These are phyloP conservation scores for Pyronema domesticum DNA, from an alignment of 495 filamentous ascomycete genomes.

Conservation along the genomic window DNA sequence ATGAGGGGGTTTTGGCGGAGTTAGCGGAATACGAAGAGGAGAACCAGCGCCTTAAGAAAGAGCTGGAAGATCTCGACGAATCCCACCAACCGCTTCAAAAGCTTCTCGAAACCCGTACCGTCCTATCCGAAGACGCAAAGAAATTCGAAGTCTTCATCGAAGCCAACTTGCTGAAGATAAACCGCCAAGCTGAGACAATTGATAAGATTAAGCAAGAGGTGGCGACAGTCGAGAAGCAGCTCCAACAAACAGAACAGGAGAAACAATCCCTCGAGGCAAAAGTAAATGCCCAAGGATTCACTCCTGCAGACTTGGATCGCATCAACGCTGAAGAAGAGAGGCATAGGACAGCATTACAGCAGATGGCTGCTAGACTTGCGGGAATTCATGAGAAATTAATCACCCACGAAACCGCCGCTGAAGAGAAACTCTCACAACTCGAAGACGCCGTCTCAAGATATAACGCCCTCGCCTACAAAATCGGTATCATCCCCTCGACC, in stretches of 20 bases:
- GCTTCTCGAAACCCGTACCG: conserved; percentile 64
- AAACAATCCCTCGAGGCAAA: conserved; percentile 58
- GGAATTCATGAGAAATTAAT: conserved; percentile 64
- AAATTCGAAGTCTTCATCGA: conserved; percentile 94
- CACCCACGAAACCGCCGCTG: conserved; percentile 71
- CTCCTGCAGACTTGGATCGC: conserved; percentile 85
- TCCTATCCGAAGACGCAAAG: conserved; percentile 72
- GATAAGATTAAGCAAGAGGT: conserved; percentile 58
- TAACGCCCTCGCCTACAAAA: conserved; percentile 86
- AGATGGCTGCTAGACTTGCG: conserved; percentile 52
- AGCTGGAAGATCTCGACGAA: conserved; percentile 78
- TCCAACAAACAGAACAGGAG: conserved; percentile 65
- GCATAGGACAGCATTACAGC: conserved; percentile 65
- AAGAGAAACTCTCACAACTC: conserved; percentile 67
- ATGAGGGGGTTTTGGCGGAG: conserved; percentile 63
- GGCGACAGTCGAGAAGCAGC: conserved; percentile 54
- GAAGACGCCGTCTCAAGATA: conserved; percentile 73
- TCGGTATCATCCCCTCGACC: conserved; percentile 67
- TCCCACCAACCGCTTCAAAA: conserved; percentile 62
- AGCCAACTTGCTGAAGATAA: conserved; percentile 59
- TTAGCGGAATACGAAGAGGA: conserved; percentile 69
- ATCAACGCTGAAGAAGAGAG: conserved; percentile 92
- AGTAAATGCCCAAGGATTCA: conserved; percentile 82
- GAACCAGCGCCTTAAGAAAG: conserved; percentile 53
- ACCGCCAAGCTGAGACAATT: conserved; percentile 20